Base-by-base conservation (phyloP, 352 stramenopile species). In the Phytopythium helicoides region DNA sequence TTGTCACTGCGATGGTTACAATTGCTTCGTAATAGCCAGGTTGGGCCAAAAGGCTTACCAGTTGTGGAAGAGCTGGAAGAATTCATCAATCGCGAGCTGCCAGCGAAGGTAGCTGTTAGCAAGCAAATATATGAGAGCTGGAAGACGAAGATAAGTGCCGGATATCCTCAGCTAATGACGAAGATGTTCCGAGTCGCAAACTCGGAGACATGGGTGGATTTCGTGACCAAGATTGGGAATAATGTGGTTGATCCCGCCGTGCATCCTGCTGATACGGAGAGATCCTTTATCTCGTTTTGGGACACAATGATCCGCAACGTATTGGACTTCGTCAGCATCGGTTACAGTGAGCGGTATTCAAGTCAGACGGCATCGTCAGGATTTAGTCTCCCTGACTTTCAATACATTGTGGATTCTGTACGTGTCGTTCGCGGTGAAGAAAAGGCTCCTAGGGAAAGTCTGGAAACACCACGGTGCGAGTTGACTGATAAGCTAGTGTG, bases 211-310 rank as follows among this genome's bases (percentile, higher is more conserved):
- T 65, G 61, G 48, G 36, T 65, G 51, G 28, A 52, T 1, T 69
- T 65, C 18, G 25, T 61, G 52, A 44, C 34, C 16, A n/a, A 39
- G 38, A 31, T 64, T 46, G 52, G 45, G 39, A 48, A 42, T 46
- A 46, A 51, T 47, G 26, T 68, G 4, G 52, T 62, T 4, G 5
- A n/a, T n/a, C n/a, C 58, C 21, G 23, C 47, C 25, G 16, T 49
- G 15, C 25, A 47, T 47, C 48, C 42, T 54, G 52, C 56, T 52
- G 56, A 65, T 40, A 61, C 51, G 25, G 34, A 47, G 40, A 23
- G 12, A 48, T 71, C 52, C 25, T 71, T 71, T 41, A 44, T 71
- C 50, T 65, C 57, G 41, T 65, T 66, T 63, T 71, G 62, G 62
- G 53, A 66, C 58, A 51, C 55, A 21, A 47, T 56, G 58, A 67